Evolutionary conservation across 2,329 filamentous ascomycete species (phyloP).

Genomic region (Septoria linicola): DNA sequence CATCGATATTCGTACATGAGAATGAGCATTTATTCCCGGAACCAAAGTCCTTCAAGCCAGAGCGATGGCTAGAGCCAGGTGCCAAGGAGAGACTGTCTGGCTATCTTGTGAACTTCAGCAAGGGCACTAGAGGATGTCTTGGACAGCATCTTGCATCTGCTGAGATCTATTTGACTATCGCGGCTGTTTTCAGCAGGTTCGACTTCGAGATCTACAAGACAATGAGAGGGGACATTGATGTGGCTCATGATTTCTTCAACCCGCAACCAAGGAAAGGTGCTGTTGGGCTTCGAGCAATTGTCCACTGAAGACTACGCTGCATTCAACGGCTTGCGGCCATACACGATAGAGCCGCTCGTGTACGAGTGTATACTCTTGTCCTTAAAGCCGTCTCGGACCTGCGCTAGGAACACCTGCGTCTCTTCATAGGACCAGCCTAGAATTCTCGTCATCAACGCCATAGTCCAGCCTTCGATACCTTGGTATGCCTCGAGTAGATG

Average conservation of each 20-base stretch:
- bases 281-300: conserved; percentile 1
- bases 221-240: conserved; percentile 13
- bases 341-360: background rate
- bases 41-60: conserved; percentile 34
- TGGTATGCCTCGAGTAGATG: conserved; percentile 38
- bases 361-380: conserved; percentile 6
- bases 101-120: conserved; percentile 30
- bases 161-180: conserved; percentile 26
- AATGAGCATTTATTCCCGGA: conserved; percentile 35
- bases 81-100: conserved; percentile 7
- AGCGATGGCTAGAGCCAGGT: conserved; percentile 35
- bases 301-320: background rate
- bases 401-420: conserved; percentile 44
- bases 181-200: conserved; percentile 16
- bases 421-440: conserved; percentile 44
- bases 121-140: conserved; percentile 36
- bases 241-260: conserved; percentile 11
- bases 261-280: conserved; percentile 1
- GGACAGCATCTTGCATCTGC: conserved; percentile 26
- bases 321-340: background rate
- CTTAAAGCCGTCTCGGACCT: conserved; percentile 36
- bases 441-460: conserved; percentile 40
- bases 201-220: conserved; percentile 23
- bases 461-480: conserved; percentile 42
- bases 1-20: conserved; percentile 34